phyloP scores from a whole-genome alignment of 257 asterid genomes.

The Oldenlandia corymbosa region DNA sequence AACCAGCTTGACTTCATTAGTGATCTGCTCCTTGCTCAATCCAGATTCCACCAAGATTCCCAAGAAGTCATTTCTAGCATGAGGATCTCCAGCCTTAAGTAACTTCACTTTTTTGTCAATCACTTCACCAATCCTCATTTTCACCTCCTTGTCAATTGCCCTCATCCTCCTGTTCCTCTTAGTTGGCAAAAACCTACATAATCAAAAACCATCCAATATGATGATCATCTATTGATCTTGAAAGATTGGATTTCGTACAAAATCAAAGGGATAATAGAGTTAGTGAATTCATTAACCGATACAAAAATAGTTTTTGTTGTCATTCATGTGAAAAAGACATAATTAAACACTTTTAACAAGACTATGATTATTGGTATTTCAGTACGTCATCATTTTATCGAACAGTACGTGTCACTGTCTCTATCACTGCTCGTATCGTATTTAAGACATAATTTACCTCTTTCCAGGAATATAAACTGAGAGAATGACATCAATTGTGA shows the following conservation, averaged over 20 bases:
- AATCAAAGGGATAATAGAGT: no score
- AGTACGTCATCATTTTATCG: no score
- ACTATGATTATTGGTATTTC: no score
- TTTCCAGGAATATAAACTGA: slow-evolving; percentile 51
- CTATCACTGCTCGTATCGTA: no score
- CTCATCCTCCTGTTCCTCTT: slow-evolving; percentile 41
- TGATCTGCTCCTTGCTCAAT: slow-evolving; percentile 10
- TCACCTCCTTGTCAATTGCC: slow-evolving; percentile 27
- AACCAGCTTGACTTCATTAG: slow-evolving; percentile 38
- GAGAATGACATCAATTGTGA: slow-evolving; percentile 39
- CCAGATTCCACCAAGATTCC: slow-evolving; percentile 26
- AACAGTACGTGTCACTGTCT: no score
- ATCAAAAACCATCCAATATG: not conserved
- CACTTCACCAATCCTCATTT: slow-evolving; percentile 19
- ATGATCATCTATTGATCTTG: not conserved
- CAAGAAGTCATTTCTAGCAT: slow-evolving; percentile 30
- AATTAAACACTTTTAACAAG: no score
- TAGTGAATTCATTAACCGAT: no score
- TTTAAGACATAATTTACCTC: slow-evolving; percentile 36
- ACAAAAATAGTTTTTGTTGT: no score
- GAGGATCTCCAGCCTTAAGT: slow-evolving; percentile 21
- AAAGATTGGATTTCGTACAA: no score
- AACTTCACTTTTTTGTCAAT: slow-evolving; percentile 23
- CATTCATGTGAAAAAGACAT: no score
- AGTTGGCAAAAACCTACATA: slow-evolving; percentile 31